Evolutionary conservation across 1,284 basidiomycete species (phyloP), one percentile per base, ranked within the genome.

Genomic region (Ustilago loliicola): DNA sequence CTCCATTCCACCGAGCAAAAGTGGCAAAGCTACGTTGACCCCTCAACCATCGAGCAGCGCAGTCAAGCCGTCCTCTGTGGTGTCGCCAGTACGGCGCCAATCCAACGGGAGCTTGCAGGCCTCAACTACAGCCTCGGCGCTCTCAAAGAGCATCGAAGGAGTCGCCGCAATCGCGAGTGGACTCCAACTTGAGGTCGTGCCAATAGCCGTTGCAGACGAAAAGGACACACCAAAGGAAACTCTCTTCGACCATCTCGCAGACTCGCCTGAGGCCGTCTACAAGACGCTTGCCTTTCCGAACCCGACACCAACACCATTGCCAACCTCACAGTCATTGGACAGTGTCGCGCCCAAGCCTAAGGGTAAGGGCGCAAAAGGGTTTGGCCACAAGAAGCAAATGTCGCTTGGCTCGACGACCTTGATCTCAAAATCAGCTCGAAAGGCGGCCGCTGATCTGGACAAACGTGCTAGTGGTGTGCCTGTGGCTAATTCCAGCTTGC

Each of bases 261-360:
- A 72, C 36, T 67, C 70, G 2, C 70, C 70, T n/a, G 70, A 66
- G 53, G 64, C 64, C 11, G 61, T 66, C 6, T 60, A 66, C 61
- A 72, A 72, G 53, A 63, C 70, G 30, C 70, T 72, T 10, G 61
- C 57, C 5, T 27, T 66, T 10, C 70, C 64, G 19, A 47, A 63
- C 6, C 70, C 70, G 19, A 38, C 40, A 7, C n/a, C 57, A 8
- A 27, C 29, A 9, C 5, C 48, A 8, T n/a, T 67, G 51, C 70
- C 70, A 7, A 36, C 56, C 15, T 72, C 70, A 21, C 60, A 66
- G 51, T 72, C 70, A n/a, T 53, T 63, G n/a, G 70, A 60, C 36
- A 56, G 47, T n/a, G 40, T 66, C 2, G 47, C 48, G 4, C 55
- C 56, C 21, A 42, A 38, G 21, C 15, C 51, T 2, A 29, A 27